These are phyloP conservation scores for Nigrospora osmanthi DNA, from an alignment of 2,329 filamentous ascomycete species.

Conservation along the genomic window DNA sequence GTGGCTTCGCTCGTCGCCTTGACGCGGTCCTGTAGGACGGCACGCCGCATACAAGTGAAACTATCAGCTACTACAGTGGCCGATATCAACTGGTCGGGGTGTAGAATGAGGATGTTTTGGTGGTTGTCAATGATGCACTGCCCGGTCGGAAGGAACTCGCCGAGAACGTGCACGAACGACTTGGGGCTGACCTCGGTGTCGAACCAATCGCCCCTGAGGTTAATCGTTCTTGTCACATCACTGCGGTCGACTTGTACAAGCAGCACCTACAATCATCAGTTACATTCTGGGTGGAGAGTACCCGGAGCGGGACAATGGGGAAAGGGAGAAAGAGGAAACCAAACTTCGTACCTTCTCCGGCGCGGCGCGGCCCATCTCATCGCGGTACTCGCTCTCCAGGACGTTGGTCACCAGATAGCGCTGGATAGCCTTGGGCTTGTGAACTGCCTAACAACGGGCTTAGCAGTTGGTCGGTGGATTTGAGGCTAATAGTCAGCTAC, in stretches of 20 bases:
- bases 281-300: background rate
- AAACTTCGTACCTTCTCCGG: slow-evolving; percentile 60
- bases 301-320: background rate
- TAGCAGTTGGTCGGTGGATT: slow-evolving; percentile 41
- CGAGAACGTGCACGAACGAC: slow-evolving; percentile 81
- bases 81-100: slow-evolving; percentile 92
- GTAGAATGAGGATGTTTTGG: slow-evolving; percentile 78
- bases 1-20: slow-evolving; percentile 80
- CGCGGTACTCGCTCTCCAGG: slow-evolving; percentile 59
- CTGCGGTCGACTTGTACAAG: slow-evolving; percentile 73
- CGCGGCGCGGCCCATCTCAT: slow-evolving; percentile 49
- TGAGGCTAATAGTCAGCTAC: slow-evolving; percentile 18
- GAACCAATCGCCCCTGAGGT: slow-evolving; percentile 79
- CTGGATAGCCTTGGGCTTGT: slow-evolving; percentile 69
- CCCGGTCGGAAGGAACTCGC: slow-evolving; percentile 60
- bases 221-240: slow-evolving; percentile 58
- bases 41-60: slow-evolving; percentile 81
- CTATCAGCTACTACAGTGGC: slow-evolving; percentile 96
- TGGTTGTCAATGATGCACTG: slow-evolving; percentile 78
- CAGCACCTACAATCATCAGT: slow-evolving; percentile 52
- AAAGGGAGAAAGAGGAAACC: background rate
- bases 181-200: slow-evolving; percentile 69
- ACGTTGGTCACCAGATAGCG: slow-evolving; percentile 77
- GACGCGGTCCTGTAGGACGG: slow-evolving; percentile 89
- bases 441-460: slow-evolving; percentile 57